Evolutionary conservation across 2,329 filamentous ascomycete genomes (phyloP).

Genomic region (Neopestalotiopsis sp.): DNA sequence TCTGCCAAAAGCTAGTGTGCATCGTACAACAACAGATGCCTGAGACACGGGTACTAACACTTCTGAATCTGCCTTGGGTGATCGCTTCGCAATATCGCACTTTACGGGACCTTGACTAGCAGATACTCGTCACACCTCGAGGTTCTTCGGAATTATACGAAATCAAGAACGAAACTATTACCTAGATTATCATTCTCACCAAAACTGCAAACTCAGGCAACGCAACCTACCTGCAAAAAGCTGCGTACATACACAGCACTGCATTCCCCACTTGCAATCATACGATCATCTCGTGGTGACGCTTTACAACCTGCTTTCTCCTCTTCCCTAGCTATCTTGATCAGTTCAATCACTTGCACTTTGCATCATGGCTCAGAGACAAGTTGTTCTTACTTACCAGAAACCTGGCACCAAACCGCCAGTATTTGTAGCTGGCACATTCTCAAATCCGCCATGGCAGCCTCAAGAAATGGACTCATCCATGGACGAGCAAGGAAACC

Average conservation of each 20-base stretch:
- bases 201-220: background rate
- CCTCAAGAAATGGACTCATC: slow-evolving; percentile 68
- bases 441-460: slow-evolving; percentile 71
- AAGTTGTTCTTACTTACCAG: slow-evolving; percentile 65
- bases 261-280: background rate
- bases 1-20: background rate
- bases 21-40: slow-evolving; percentile 11
- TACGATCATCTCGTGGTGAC: background rate
- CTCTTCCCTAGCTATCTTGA: background rate
- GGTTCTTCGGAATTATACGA: background rate
- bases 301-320: background rate
- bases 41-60: slow-evolving; percentile 12
- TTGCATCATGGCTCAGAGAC: slow-evolving; percentile 30
- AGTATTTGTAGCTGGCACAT: slow-evolving; percentile 73
- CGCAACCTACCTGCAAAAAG: background rate
- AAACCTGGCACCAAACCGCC: slow-evolving; percentile 67
- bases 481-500: slow-evolving; percentile 56
- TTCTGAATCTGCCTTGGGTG: slow-evolving; percentile 8
- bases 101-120: background rate
- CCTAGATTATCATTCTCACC: background rate
- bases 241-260: background rate
- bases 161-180: background rate
- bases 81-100: slow-evolving; percentile 3
- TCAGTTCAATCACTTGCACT: background rate
- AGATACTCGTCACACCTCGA: background rate